These are phyloP conservation scores for Mediolabrus comicus DNA, from an alignment of 108 stramenopile genomes.

Conservation along the genomic window DNA sequence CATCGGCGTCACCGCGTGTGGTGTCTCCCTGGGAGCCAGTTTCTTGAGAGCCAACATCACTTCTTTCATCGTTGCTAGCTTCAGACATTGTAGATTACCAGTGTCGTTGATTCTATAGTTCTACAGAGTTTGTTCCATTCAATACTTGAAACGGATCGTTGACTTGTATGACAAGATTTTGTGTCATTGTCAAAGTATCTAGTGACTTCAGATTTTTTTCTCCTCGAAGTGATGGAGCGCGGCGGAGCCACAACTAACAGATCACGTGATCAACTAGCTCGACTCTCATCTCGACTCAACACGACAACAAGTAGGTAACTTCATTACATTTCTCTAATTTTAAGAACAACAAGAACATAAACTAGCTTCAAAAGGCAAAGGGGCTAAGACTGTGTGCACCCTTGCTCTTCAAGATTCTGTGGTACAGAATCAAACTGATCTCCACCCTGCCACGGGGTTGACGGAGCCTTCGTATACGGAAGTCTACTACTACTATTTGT, in stretches of 20 bases:
- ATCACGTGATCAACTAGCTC: too few relatives aligned
- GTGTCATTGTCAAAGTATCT: too few relatives aligned
- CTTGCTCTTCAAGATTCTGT: not conserved
- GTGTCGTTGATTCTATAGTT: too few relatives aligned
- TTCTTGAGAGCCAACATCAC: not conserved
- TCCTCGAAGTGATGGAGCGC: too few relatives aligned
- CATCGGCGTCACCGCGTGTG: not conserved
- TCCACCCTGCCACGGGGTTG: not conserved
- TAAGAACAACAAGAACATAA: not conserved
- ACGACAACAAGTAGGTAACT: too few relatives aligned
- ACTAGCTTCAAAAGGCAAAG: not conserved
- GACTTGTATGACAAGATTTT: too few relatives aligned
- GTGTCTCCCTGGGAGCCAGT: not conserved
- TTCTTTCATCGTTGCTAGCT: not conserved
- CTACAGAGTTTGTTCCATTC: too few relatives aligned
- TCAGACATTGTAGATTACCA: not conserved
- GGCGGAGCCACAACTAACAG: too few relatives aligned
- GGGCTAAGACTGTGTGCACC: not conserved
- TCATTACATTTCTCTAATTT: not conserved
- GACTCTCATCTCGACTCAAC: too few relatives aligned
- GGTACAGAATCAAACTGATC: not conserved
- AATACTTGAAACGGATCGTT: too few relatives aligned
- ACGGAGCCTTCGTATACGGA: not conserved
- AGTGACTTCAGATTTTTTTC: too few relatives aligned
- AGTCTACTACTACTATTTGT: not conserved